These are phyloP conservation scores for Nidularia sp. DNA, from an alignment of 768 basidiomycete genomes.

Conservation along the genomic window DNA sequence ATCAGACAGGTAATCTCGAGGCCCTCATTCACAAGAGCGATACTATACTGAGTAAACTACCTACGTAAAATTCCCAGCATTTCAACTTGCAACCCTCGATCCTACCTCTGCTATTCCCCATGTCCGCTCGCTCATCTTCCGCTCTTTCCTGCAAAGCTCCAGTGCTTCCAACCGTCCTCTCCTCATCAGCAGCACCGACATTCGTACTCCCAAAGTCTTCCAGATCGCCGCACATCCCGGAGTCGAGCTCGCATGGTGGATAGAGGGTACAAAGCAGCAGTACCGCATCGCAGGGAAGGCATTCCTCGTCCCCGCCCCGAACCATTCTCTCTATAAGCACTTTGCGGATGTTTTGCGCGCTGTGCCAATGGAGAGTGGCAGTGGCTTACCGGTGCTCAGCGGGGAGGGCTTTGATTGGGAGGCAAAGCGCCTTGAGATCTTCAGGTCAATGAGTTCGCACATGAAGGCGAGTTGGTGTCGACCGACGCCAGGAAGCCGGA, in stretches of 20 bases:
- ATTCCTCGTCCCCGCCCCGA: constrained; percentile 49
- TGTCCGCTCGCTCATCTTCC: constrained; percentile 65
- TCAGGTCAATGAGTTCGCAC: constrained; percentile 50
- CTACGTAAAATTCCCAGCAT: constrained; percentile 29
- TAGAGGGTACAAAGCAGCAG: constrained; percentile 61
- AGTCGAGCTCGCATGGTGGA: constrained; percentile 76
- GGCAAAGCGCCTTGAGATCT: constrained; percentile 52
- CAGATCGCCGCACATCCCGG: constrained; percentile 47
- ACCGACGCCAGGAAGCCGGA: constrained; percentile 56
- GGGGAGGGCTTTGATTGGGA: constrained; percentile 63
- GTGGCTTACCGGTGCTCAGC: constrained; percentile 26
- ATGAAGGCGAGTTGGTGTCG: constrained; percentile 75
- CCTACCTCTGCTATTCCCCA: constrained; percentile 37
- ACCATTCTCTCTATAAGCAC: constrained; percentile 26
- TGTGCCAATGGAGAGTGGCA: constrained; percentile 8
- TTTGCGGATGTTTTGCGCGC: constrained; percentile 22
- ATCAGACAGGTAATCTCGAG: constrained; percentile 29
- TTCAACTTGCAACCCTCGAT: constrained; percentile 59
- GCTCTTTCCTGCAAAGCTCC: constrained; percentile 46
- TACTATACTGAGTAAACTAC: no score
- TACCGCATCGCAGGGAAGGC: constrained; percentile 64
- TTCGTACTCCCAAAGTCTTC: constrained; percentile 63
- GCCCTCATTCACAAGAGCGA: background rate
- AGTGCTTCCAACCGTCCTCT: constrained; percentile 47
- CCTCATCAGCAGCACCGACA: constrained; percentile 65